These are phyloP conservation scores for Elongisporangium prolatum DNA, from an alignment of 352 stramenopile species.

Conservation along the genomic window DNA sequence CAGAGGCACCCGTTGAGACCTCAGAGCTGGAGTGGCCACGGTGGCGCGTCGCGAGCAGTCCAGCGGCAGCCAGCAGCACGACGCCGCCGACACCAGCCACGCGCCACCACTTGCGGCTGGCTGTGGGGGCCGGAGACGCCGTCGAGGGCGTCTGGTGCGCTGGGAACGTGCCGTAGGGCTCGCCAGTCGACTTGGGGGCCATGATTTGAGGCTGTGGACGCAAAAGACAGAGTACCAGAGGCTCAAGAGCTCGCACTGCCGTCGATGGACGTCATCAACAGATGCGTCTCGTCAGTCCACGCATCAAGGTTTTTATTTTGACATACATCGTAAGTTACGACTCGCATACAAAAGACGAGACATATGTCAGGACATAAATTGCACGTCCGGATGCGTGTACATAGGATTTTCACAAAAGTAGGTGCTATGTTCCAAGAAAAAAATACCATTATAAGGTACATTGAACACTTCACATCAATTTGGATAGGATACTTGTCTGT, in stretches of 20 bases:
- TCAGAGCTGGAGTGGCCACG: background rate
- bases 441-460: background rate
- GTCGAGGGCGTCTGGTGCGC: background rate
- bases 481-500: too few relatives aligned
- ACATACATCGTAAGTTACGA: background rate
- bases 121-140: background rate
- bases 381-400: background rate
- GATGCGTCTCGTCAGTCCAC: background rate
- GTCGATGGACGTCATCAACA: background rate
- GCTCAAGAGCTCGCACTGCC: background rate
- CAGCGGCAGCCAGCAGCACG: conserved; percentile 13
- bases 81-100: conserved; percentile 15
- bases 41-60: conserved; percentile 9
- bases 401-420: background rate
- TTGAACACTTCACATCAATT: too few relatives aligned
- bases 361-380: background rate
- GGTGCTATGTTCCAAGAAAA: too few relatives aligned
- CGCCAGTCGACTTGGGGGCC: conserved; percentile 3
- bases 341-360: background rate
- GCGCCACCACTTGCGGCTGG: conserved; percentile 6
- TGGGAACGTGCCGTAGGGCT: conserved; percentile 26
- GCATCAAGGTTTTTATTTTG: background rate
- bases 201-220: background rate
- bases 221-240: background rate
- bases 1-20: background rate